Evolutionary conservation across 2,329 filamentous ascomycete genomes (phyloP).

Genomic region (Cladophialophora chaetospira): DNA sequence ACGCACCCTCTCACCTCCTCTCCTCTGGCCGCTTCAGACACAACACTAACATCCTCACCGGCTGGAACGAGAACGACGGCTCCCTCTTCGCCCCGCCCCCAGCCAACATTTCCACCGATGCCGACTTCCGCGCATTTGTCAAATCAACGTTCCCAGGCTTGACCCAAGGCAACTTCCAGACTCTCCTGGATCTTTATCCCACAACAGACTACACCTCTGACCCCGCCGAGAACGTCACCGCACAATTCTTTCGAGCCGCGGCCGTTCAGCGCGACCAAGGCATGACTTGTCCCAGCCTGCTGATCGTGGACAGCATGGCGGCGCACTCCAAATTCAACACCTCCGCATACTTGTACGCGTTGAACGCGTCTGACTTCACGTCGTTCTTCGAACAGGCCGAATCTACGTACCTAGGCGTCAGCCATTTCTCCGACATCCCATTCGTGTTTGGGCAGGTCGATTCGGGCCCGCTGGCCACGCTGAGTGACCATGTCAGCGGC

Average conservation of each 20-base stretch:
- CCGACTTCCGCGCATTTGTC: not conserved
- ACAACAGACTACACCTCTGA: not conserved
- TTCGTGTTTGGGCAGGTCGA: constrained; percentile 3
- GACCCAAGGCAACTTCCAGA: not conserved
- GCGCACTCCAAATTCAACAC: not conserved
- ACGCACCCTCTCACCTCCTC: constrained; percentile 2
- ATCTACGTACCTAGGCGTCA: not conserved
- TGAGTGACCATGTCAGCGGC: not conserved
- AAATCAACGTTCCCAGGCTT: not conserved
- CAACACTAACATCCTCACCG: constrained; percentile 2
- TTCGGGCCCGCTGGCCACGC: not conserved
- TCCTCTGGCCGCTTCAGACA: constrained; percentile 1
- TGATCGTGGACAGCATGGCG: constrained; percentile 2
- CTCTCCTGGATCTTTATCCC: constrained; percentile 1
- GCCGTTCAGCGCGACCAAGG: not conserved
- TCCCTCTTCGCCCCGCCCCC: not conserved
- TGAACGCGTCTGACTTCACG: constrained; percentile 2
- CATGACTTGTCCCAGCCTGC: not conserved
- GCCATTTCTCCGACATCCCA: constrained; percentile 1
- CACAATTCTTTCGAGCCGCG: constrained; percentile 1
- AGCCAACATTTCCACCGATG: not conserved
- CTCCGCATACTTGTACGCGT: constrained; percentile 1
- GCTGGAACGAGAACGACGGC: constrained; percentile 8
- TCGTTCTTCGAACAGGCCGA: not conserved
- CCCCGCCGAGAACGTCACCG: not conserved